These are phyloP conservation scores for Starmerella kuoi DNA, from an alignment of 805 yeast genomes.

Conservation along the genomic window DNA sequence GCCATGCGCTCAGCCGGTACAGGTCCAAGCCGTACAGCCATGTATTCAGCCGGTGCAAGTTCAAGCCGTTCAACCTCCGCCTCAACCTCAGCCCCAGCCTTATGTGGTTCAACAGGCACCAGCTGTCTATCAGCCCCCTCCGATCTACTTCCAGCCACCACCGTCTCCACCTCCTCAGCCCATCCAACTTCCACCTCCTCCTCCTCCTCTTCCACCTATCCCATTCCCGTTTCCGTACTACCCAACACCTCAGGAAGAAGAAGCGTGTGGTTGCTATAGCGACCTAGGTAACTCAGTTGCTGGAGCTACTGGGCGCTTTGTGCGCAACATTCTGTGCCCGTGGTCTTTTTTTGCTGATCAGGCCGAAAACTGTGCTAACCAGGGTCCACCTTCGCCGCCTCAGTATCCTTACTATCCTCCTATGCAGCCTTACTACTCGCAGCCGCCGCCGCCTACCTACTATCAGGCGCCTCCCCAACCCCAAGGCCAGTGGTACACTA, in stretches of 20 bases:
- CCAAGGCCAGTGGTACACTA: slow-evolving; percentile 15
- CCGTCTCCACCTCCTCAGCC: slow-evolving; percentile 1
- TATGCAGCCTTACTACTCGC: not conserved
- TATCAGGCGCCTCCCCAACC: slow-evolving; percentile 18
- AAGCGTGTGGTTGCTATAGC: slow-evolving; percentile 7
- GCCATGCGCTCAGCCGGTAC: slow-evolving; percentile 5
- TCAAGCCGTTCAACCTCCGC: slow-evolving; percentile 7
- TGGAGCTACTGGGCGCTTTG: slow-evolving; percentile 10
- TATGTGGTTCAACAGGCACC: slow-evolving; percentile 1
- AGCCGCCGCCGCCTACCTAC: not conserved
- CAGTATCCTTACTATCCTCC: not conserved
- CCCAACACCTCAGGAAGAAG: not conserved
- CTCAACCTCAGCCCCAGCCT: slow-evolving; percentile 15
- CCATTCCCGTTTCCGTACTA: too few species aligned
- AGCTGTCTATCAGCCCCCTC: not conserved
- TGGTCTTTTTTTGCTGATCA: slow-evolving; percentile 13
- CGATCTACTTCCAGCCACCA: not conserved
- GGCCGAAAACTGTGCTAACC: slow-evolving; percentile 1
- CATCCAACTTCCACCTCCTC: not conserved
- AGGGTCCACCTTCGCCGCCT: not conserved
- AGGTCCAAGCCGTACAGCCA: slow-evolving; percentile 12
- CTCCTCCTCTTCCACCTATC: too few species aligned
- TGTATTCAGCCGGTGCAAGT: slow-evolving; percentile 1
- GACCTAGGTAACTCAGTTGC: slow-evolving; percentile 9
- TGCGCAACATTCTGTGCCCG: slow-evolving; percentile 14